Evolutionary conservation across 78 protist genomes (phyloP), one percentile per base, ranked within the genome.

Genomic region (Andalucia godoyi): DNA sequence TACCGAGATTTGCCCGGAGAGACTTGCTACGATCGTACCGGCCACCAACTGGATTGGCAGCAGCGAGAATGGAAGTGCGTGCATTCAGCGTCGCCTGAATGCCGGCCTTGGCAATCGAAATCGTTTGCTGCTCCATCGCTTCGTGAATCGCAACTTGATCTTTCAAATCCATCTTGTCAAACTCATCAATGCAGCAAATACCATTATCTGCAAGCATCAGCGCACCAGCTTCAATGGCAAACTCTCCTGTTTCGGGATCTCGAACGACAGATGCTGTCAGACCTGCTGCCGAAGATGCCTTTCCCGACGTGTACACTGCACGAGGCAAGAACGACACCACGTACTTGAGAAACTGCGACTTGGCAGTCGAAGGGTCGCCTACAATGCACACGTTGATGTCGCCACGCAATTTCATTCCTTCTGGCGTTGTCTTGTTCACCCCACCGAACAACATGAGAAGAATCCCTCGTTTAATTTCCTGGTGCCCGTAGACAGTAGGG

Each of bases 111-210:
- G 99, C 85, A 57, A 97, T 92, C 25, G 98, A 86, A 39, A 97
- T 97, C 32, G 99, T 94, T 63, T 97, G 99, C 86, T 97, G 99
- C 46, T 97, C 99, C 99, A 97, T 97, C 10, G 98, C 98, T 68
- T 97, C 99, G 81, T 95, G 98, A 52, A 95, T 93, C 30, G 98
- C 97, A 9, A 93, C 91, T 57, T 92, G 96, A 78, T 93, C 97
- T 5, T 64, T 40, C 41, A 73, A 47, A 40, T 91, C 95, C 98
- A 95, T 97, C 75, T 95, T 95, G 58, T 97, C 98, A 42, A 97
- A 93, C 81, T 97, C 99, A 63, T 97, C 99, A 33, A 97, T 96
- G 78, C 99, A 96, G 77, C 98, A 94, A 23, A 97, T 76, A 32
- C 98, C 97, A 55, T 95, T 92, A 77, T 98, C 99, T 3, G 99